Conservation (phyloP, 225 moss, liverwort and hornwort genomes). For the Asterella californica region DNA sequence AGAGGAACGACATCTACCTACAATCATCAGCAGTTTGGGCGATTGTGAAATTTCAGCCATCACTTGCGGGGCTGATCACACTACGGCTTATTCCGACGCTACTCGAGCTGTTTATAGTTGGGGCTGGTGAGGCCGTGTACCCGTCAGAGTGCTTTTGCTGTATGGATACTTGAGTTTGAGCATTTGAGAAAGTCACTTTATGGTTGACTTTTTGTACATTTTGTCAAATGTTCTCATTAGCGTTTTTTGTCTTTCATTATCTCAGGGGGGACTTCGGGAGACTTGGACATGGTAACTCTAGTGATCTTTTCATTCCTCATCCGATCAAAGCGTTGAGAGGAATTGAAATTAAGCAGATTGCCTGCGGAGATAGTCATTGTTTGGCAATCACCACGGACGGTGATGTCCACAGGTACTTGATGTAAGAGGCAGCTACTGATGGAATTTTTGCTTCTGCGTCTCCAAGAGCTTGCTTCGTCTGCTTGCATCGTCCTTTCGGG, state of each 20-base stretch:
- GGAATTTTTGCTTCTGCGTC: neutral
- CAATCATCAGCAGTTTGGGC: constrained; percentile 57
- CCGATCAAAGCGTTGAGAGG: constrained; percentile 65
- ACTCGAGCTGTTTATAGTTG: constrained; percentile 80
- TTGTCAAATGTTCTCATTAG: neutral
- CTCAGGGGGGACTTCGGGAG: constrained; percentile 93
- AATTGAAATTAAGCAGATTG: constrained; percentile 75
- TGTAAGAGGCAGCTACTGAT: neutral
- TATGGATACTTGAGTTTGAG: neutral
- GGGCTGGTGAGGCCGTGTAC: constrained; percentile 67
- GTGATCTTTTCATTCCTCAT: constrained; percentile 86
- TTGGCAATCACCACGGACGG: constrained; percentile 75
- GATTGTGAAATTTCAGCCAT: constrained; percentile 58
- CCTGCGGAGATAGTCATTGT: constrained; percentile 91
- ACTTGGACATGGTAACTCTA: constrained; percentile 91
- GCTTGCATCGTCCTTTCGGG: neutral
- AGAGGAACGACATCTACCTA: constrained; percentile 70
- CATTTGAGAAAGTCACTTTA: neutral
- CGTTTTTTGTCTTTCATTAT: neutral
- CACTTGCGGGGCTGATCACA: constrained; percentile 89
- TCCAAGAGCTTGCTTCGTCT: neutral
- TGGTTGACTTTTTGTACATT: neutral
- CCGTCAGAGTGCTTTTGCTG: constrained; percentile 22
- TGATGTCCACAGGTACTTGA: constrained; percentile 66
- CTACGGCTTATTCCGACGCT: constrained; percentile 65